A percentile compares a stretch with the other conserved stretches of the same genome.
These are phyloP conservation scores for Setomelanomma holmii DNA, from an alignment of 2,329 filamentous ascomycete species.

Conservation along the genomic window DNA sequence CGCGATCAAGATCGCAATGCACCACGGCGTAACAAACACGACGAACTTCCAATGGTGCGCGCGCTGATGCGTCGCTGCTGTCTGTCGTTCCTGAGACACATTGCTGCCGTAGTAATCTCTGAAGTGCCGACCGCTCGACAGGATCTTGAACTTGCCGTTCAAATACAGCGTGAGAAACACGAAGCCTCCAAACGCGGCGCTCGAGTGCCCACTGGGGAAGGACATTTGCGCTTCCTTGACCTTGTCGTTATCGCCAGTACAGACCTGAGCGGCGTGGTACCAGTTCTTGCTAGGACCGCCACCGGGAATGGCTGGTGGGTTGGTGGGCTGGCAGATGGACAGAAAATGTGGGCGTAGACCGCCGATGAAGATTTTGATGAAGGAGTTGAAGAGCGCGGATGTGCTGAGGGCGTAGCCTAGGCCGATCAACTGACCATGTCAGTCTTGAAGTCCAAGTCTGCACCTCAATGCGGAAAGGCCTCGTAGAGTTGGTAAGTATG, in stretches of 20 bases:
- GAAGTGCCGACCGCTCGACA: constrained; percentile 1
- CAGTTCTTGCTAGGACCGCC: constrained; percentile 8
- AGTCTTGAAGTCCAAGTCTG: not conserved
- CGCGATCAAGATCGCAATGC: constrained; percentile 69
- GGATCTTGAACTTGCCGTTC: constrained; percentile 35
- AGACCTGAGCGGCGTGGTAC: constrained; percentile 21
- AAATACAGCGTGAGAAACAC: constrained; percentile 38
- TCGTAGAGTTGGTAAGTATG: not conserved
- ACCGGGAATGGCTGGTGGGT: constrained; percentile 1
- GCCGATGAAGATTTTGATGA: constrained; percentile 44
- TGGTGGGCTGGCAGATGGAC: constrained; percentile 25
- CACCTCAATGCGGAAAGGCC: not conserved
- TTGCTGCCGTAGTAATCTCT: not conserved
- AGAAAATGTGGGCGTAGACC: constrained; percentile 46
- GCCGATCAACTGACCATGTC: constrained; percentile 31
- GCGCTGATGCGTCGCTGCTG: constrained; percentile 37
- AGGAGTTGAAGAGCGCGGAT: constrained; percentile 33
- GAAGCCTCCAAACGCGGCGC: constrained; percentile 42
- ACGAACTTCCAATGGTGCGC: constrained; percentile 74
- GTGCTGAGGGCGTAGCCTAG: constrained; percentile 39
- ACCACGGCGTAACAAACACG: constrained; percentile 65
- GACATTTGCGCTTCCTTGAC: constrained; percentile 39
- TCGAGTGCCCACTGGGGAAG: constrained; percentile 40
- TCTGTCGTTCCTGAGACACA: not conserved
- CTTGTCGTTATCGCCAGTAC: constrained; percentile 13